Evolutionary conservation across 2,329 filamentous ascomycete genomes (phyloP), one percentile per base, ranked within the genome.

Genomic region (Pseudonectria buxi): DNA sequence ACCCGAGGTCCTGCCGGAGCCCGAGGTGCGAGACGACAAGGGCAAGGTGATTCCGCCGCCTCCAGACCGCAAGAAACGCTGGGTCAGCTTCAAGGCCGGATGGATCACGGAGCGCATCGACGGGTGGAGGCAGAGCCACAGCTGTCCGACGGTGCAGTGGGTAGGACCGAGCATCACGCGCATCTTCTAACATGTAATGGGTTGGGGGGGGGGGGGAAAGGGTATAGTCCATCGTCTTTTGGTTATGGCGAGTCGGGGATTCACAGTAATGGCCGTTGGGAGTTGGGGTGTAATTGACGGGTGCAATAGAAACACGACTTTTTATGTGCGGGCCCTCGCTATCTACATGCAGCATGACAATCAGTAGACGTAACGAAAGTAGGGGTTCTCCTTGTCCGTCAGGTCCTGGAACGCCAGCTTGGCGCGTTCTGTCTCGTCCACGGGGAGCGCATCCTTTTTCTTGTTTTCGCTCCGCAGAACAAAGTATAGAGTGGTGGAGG

Each of bases 371-470:
- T 84, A 85, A 47, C 70, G 64, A 47, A 85, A 85, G 50, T 79
- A 79, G 2, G 70, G 69, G 46, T 85, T 84, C 56, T 84, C 65
- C 54, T 74, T 77, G 46, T 85, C 81, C 0, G 81, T 84, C 44
- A 83, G 56, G 51, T 84, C 80, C 35, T 76, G 68, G 40, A 85
- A 86, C 0, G 79, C 80, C 33, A 81, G 51, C 45, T 76, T 76
- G 30, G 76, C 81, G 33, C 77, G 66, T 48, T 85, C 79, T 1
- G 49, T 33, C 43, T 83, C 76, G 44, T 83, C 71, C 6, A 75
- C 48, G 0, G 68, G 56, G 6, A 77, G 26, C 1, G 41, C 44
- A 14, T 68, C 67, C 31, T 75, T 67, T 30, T 59, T 63, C 45
- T 55, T 67, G 44, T 86, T 86, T 38, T 80, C 83, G 4, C 60